phyloP scores from a whole-genome alignment of 139 green algal genomes.

The Chlamydomonas asymmetrica region DNA sequence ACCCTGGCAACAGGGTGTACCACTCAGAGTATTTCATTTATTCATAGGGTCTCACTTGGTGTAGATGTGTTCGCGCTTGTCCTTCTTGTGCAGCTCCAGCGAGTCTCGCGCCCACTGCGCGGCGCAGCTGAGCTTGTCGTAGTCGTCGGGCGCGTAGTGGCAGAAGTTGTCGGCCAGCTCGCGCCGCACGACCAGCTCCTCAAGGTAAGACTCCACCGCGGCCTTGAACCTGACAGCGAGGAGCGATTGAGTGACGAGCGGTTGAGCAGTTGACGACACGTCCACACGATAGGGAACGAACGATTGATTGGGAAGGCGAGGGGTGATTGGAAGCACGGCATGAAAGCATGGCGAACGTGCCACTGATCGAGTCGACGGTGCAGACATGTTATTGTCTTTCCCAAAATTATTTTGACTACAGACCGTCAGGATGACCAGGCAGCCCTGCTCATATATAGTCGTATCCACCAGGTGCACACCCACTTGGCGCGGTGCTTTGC shows the following conservation, averaged over 20 bases:
- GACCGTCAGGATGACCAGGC: neutral
- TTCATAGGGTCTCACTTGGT: conserved; percentile 60
- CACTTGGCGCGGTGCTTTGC: conserved; percentile 64
- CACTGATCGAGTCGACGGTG: too few species aligned
- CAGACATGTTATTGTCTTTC: too few species aligned
- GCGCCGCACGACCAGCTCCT: conserved; percentile 91
- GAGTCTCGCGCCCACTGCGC: conserved; percentile 83
- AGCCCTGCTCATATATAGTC: neutral
- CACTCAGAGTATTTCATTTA: too few species aligned
- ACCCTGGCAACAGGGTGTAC: too few species aligned
- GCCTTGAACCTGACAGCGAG: conserved; percentile 47
- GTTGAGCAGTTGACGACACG: too few species aligned
- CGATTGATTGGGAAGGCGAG: too few species aligned
- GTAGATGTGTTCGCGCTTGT: conserved; percentile 82
- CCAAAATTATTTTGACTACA: neutral
- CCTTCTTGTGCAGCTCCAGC: conserved; percentile 70
- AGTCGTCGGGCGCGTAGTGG: conserved; percentile 62
- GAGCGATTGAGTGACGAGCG: too few species aligned
- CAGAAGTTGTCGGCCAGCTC: conserved; percentile 97
- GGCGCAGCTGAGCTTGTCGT: conserved; percentile 81
- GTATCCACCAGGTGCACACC: conserved; percentile 17
- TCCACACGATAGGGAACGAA: too few species aligned
- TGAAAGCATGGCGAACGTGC: too few species aligned
- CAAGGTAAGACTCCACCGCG: conserved; percentile 88
- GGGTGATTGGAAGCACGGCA: too few species aligned